These are phyloP conservation scores for Pseudogymnoascus sp. DNA, from an alignment of 2,329 filamentous ascomycete species.

Conservation along the genomic window DNA sequence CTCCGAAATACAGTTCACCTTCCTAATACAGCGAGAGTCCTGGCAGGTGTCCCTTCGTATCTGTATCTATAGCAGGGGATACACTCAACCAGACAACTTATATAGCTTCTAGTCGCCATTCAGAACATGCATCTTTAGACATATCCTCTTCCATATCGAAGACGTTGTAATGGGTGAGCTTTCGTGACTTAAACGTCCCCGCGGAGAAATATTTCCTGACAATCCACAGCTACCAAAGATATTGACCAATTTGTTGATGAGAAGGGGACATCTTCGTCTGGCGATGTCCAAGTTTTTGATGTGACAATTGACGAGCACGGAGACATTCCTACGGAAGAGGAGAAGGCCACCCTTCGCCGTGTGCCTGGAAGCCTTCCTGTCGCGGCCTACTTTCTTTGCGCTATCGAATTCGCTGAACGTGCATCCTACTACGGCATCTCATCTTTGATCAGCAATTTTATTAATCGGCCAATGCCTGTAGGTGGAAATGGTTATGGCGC, in stretches of 20 bases:
- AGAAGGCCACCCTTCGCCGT: constrained; percentile 53
- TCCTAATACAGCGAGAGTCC: not conserved
- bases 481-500: constrained; percentile 21
- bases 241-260: not conserved
- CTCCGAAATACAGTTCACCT: not conserved
- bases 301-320: not conserved
- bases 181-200: not conserved
- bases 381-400: constrained; percentile 63
- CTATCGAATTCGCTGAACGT: constrained; percentile 69
- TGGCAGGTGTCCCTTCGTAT: not conserved
- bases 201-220: not conserved
- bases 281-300: not conserved
- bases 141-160: not conserved
- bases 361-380: constrained; percentile 60
- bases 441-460: constrained; percentile 53
- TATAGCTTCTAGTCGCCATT: not conserved
- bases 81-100: not conserved
- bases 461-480: constrained; percentile 44
- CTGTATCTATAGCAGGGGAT: not conserved
- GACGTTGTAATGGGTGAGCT: not conserved
- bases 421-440: constrained; percentile 74
- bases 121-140: not conserved
- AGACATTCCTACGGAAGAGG: constrained; percentile 47
- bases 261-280: not conserved
- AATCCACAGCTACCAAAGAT: not conserved